Evolutionary conservation across 108 stramenopile genomes (phyloP).

Genomic region (Epithemia pelagica): DNA sequence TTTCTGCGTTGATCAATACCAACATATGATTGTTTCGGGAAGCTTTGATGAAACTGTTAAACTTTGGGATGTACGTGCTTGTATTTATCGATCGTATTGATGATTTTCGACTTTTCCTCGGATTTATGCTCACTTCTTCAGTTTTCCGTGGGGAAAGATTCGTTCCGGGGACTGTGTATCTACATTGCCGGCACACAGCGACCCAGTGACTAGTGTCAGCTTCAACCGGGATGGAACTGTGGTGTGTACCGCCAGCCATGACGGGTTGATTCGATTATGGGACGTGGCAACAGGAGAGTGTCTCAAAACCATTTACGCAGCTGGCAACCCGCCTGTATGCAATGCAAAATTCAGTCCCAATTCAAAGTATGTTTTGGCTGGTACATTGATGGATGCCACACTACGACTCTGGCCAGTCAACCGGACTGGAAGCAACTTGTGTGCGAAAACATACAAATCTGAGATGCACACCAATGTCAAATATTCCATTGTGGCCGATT

Average conservation of each 20-base stretch:
- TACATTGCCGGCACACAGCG: conserved; percentile 90
- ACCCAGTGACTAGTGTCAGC: conserved; percentile 90
- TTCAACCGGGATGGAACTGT: conserved; percentile 88
- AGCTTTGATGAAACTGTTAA: conserved; percentile 93
- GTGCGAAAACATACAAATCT: conserved; percentile 30
- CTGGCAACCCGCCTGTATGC: conserved; percentile 81
- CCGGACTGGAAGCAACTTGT: conserved; percentile 27
- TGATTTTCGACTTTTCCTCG: too few relatives aligned
- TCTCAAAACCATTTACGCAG: conserved; percentile 90
- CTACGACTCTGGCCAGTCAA: conserved; percentile 77
- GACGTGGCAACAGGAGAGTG: conserved; percentile 93
- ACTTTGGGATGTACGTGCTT: conserved; percentile 78
- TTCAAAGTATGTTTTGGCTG: conserved; percentile 79
- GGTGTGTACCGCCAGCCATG: conserved; percentile 75
- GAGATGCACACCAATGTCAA: conserved; percentile 42
- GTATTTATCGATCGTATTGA: too few relatives aligned
- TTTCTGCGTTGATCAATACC: conserved; percentile 81
- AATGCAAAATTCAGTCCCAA: conserved; percentile 85
- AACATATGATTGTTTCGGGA: conserved; percentile 77
- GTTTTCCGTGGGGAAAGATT: too few relatives aligned
- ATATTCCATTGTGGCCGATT: conserved; percentile 71
- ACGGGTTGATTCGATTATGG: conserved; percentile 93
- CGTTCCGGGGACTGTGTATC: conserved; percentile 84
- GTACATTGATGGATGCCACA: conserved; percentile 63
- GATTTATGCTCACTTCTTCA: not conserved